phyloP scores from a whole-genome alignment of 169 alveolate genomes.

The Theileria luwenshuni region DNA sequence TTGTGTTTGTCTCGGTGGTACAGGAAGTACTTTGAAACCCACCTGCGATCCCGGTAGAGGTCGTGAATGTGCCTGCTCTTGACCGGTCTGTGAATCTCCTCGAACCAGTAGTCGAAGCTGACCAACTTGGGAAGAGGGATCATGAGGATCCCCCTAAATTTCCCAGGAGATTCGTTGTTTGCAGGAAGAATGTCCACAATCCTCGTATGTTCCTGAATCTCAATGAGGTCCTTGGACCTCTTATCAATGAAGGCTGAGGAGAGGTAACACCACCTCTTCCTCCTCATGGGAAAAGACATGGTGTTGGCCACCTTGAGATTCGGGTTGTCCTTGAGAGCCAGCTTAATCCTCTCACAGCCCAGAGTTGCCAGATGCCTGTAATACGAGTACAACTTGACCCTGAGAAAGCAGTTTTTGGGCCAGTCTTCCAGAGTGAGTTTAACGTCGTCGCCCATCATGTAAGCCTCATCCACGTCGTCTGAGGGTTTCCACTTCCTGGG shows the following conservation, averaged over 20 bases:
- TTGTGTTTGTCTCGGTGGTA: constrained; percentile 52
- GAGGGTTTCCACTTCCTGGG: constrained; percentile 26
- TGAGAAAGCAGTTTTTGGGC: constrained; percentile 65
- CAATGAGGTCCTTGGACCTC: constrained; percentile 64
- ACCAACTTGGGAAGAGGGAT: constrained; percentile 63
- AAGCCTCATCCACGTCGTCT: constrained; percentile 40
- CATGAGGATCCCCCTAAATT: constrained; percentile 51
- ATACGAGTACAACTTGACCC: constrained; percentile 50
- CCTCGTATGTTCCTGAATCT: constrained; percentile 64
- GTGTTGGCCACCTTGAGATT: constrained; percentile 47
- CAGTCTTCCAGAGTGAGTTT: constrained; percentile 44
- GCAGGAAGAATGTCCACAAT: constrained; percentile 62
- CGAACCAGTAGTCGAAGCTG: constrained; percentile 70
- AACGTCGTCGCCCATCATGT: constrained; percentile 20
- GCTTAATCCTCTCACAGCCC: constrained; percentile 35
- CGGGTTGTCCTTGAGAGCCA: constrained; percentile 41
- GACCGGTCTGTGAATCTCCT: constrained; percentile 66
- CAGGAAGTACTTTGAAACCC: constrained; percentile 66
- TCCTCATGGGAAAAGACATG: constrained; percentile 60
- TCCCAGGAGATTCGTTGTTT: neutral
- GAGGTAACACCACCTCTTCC: constrained; percentile 56
- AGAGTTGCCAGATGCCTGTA: constrained; percentile 30
- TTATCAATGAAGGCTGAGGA: constrained; percentile 67
- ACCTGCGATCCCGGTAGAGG: constrained; percentile 22
- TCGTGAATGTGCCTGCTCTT: constrained; percentile 40